Percentiles rank a stretch among this genome's conserved stretches.
Evolutionary conservation across 495 filamentous ascomycete species (phyloP).

Genomic region (Penicillium atrosanguineum): DNA sequence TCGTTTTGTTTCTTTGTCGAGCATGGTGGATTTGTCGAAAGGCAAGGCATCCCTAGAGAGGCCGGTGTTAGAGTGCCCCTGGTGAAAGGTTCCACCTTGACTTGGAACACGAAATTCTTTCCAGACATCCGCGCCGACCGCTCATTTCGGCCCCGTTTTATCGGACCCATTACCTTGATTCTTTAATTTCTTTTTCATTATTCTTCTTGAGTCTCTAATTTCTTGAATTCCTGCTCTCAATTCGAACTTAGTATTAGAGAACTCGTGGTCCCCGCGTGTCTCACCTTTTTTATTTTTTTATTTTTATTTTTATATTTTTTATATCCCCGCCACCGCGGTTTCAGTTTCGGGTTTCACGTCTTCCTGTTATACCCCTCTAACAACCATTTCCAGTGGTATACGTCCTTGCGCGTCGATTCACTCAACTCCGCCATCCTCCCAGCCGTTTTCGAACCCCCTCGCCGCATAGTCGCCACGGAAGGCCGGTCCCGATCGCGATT

Average conservation of each 20-base stretch:
- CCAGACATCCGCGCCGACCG: neutral
- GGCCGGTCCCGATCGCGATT: conserved; percentile 10
- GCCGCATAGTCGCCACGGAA: neutral
- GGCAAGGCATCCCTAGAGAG: neutral
- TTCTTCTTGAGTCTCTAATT: neutral
- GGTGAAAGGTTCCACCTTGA: neutral
- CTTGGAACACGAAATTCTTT: neutral
- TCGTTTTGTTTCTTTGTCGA: conserved; percentile 1
- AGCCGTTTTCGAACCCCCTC: neutral
- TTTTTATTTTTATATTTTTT: too few species aligned
- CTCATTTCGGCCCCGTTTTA: neutral
- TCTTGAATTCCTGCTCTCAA: neutral
- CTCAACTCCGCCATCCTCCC: conserved; percentile 2
- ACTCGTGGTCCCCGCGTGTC: neutral
- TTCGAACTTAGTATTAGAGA: neutral
- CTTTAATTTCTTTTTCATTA: neutral
- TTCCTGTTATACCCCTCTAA: neutral
- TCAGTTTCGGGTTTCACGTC: neutral
- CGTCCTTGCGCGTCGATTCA: conserved; percentile 3
- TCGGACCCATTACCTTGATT: neutral
- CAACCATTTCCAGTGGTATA: neutral
- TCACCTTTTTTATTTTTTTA: neutral
- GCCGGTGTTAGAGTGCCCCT: neutral
- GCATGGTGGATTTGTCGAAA: neutral
- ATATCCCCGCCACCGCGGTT: neutral